Base-by-base conservation (phyloP, 768 basidiomycete genomes). In the Suillus lakei region DNA sequence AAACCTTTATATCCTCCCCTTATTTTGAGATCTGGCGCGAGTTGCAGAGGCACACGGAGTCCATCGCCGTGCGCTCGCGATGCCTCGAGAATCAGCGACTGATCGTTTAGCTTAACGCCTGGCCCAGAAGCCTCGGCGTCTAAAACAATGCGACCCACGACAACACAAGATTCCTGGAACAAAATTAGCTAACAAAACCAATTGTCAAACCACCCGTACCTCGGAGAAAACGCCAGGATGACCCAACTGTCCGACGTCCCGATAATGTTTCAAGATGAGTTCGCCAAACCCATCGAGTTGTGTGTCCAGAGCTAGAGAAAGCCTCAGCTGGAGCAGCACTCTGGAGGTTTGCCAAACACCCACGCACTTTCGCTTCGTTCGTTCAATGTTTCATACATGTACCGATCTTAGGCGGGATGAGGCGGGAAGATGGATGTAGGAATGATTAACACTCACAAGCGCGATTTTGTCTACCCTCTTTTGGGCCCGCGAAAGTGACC, bases 331-430 rank as follows among this genome's bases (percentile, higher is more conserved):
- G 7, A 26, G 44, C 39, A 43, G 32, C 9, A 62, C 28, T 39
- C 28, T 30, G 18, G 6, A 51, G 43, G 34, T 34, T 13, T 16
- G 3, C 28, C 38, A 32, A 32, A 60, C 13, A 70, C 76, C 58
- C 69, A 16, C 38, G 21, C 38, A 94, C 95, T 89, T 83, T 91
- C 91, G 67, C 93, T 91, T 54, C 96, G 83, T 72, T 93, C 92
- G 2, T 88, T 87, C 30, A 91, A 83, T 78, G 93, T 95, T 76
- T 98, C 96, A 72, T 92, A 95, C 96, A 97, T 96, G 75, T 98
- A 99, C 34, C 92, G 86, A 83, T 90, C 91, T 93, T 69, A 32
- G 43, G 13, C 12, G 18, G 28, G 43, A 43, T 39, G 48, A 62
- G 69, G 55, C 1, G 12, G 26, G 23, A 41, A 66, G 38, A 12